Conservation (phyloP, 2,329 filamentous ascomycete genomes). For the Trichoderma harzianum region DNA sequence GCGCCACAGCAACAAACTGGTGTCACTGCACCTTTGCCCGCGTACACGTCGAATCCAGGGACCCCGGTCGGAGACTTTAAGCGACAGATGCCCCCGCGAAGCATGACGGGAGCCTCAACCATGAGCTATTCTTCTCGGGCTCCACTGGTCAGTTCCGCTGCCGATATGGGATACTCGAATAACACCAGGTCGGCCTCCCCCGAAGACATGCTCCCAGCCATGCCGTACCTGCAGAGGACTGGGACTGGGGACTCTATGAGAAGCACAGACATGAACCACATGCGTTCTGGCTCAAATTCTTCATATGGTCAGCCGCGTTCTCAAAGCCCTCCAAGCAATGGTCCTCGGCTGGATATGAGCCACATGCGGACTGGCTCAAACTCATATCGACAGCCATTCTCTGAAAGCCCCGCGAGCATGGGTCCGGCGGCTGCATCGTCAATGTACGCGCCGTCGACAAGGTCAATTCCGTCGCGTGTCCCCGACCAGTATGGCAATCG, state of each 20-base stretch:
- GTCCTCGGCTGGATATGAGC: constrained; percentile 20
- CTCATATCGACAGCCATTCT: constrained; percentile 23
- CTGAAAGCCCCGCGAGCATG: constrained; percentile 32
- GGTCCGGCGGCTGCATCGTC: constrained; percentile 27
- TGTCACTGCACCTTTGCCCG: constrained; percentile 53
- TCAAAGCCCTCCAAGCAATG: constrained; percentile 32
- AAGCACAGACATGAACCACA: constrained; percentile 26
- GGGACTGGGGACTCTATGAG: constrained; percentile 37
- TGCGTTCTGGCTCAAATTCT: constrained; percentile 20
- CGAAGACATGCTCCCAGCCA: constrained; percentile 26
- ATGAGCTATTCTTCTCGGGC: constrained; percentile 63
- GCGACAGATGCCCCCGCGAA: constrained; percentile 45
- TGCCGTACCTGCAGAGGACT: constrained; percentile 31
- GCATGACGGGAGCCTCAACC: constrained; percentile 54
- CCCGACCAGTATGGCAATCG: constrained; percentile 29
- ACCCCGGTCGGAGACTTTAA: constrained; percentile 45
- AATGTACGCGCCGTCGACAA: constrained; percentile 31
- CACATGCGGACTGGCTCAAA: constrained; percentile 22
- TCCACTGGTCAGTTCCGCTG: constrained; percentile 58
- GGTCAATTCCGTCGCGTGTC: constrained; percentile 32
- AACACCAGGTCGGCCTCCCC: constrained; percentile 34
- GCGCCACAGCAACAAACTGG: constrained; percentile 26
- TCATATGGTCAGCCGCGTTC: constrained; percentile 23
- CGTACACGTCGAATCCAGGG: constrained; percentile 57
- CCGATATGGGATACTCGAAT: constrained; percentile 55